Evolutionary conservation across 768 basidiomycete genomes (phyloP), one percentile per base, ranked within the genome.

Genomic region (Phaffia australis): DNA sequence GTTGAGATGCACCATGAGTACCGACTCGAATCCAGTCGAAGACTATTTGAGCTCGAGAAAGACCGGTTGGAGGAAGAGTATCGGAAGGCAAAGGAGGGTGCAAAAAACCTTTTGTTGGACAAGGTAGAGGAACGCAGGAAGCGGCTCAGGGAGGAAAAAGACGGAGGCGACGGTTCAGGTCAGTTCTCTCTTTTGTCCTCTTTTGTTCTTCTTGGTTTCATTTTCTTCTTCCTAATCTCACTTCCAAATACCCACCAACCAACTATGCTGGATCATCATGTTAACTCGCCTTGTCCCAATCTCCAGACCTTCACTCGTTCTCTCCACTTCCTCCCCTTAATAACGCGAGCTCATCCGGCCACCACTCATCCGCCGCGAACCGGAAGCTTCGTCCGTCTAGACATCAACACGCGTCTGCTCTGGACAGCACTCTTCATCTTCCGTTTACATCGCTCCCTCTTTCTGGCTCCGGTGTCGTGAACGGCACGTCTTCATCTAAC

Each of bases 91-190:
- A 72, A 75, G 23, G 78, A 79, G 63, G 73, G 74, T 14, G 78
- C 77, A 4, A 71, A 75, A 56, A 75, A 76, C 70, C 66, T 76
- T 47, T 63, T 80, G 29, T 57, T 79, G 27, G 77, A 75, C 23
- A 72, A 74, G 4, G 72, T 79, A 27, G 79, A 80, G 68, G 79
- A 80, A 66, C 60, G 77, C 25, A 68, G 77, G 59, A 70, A 75
- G 65, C 76, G 76, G 55, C 65, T 78, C n/a, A 71, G 75, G 59
- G 79, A 80, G 62, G 79, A 80, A 65, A 79, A 78, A 68, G 79
- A 80, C 56, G 75, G 75, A 23, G 76, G 76, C 19, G 79, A 79
- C 15, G 74, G 76, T 3, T 70, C 77, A 16, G 78, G 77, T 78
- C 62, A 69, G 77, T 75, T 14, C 19, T n/a, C 23, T 29, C 47